Base-by-base conservation (phyloP, 305 asterid species). In the Solanum hybrid region DNA sequence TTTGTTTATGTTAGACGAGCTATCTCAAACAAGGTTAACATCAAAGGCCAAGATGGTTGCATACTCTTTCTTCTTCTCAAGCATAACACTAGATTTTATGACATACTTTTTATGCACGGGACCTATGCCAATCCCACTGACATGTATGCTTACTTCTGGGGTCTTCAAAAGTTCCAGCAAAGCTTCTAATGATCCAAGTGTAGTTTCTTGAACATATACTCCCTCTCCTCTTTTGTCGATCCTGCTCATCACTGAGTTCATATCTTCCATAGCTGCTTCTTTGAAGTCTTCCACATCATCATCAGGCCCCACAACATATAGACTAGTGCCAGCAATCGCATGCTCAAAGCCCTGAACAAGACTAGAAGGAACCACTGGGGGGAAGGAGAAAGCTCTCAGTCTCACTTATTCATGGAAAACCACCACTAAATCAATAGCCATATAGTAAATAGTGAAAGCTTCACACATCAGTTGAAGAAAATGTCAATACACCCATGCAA, bases 41-140 rank as follows among this genome's bases (percentile, higher is more conserved):
- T 39, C 46, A 39, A 39, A 39, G 46, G 46, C 46, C 46, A 39
- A 39, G 46, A 39, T 96, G 34, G 99, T 97, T 79, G 94, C 99
- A 91, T 92, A 98, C 92, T 98, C 99, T 92, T 96, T 98, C 94
- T 94, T 95, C 96, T 97, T 98, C 95, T 98, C 99, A 86, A 98
- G 99, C 99, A 97, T 98, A 76, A 96, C 99, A 91, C 99, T 98
- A 10, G 99, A 98, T 94, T 96, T 98, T 98, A 98, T 96, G 90
- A 98, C 98, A 81, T 98, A 99, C 94, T 96, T 98, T 92, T 96
- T 98, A 92, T 97, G 99, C 88, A 97, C 98, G 2, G 99, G 99
- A 71, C 99, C 99, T 84, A 98, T 97, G 93, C 99, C 96, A 90
- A 97, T 98, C 89, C 98, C 99, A 92, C 99, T 97, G 74, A 98